Evolutionary conservation across 2,329 filamentous ascomycete species (phyloP).

Genomic region (Diplodia mutila): DNA sequence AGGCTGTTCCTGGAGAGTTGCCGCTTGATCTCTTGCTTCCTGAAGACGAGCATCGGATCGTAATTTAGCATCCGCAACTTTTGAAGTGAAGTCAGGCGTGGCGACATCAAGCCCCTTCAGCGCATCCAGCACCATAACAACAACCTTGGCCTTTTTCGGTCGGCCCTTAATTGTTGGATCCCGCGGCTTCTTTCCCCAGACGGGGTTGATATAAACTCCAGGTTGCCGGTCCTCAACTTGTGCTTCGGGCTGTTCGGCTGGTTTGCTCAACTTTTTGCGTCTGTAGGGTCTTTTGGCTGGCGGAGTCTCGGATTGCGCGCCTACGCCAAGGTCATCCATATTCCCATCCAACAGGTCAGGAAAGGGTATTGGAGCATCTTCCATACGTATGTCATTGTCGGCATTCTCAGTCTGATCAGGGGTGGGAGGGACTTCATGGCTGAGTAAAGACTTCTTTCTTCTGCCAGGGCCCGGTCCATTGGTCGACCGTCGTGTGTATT

Average conservation of each 20-base stretch:
- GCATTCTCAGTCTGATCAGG: neutral
- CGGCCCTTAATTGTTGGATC: slow-evolving; percentile 41
- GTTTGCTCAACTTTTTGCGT: neutral
- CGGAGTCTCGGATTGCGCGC: neutral
- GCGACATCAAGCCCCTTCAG: slow-evolving; percentile 31
- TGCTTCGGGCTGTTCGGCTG: neutral
- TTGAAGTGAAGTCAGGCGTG: neutral
- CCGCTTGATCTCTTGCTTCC: too few relatives aligned
- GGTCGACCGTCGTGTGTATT: neutral
- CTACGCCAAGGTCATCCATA: neutral
- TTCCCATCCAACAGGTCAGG: neutral
- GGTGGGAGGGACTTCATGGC: neutral
- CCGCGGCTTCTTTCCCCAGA: slow-evolving; percentile 40
- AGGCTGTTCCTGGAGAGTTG: neutral
- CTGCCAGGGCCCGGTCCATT: neutral
- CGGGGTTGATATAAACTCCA: slow-evolving; percentile 52
- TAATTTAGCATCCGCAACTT: slow-evolving; percentile 3
- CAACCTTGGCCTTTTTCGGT: slow-evolving; percentile 48
- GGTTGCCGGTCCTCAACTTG: slow-evolving; percentile 29
- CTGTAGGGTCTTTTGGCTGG: neutral
- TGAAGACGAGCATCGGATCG: neutral
- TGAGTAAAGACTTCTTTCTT: slow-evolving; percentile 1
- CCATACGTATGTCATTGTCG: neutral
- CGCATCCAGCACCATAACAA: slow-evolving; percentile 45
- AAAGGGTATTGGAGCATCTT: neutral